Evolutionary conservation across 768 basidiomycete species (phyloP).

Genomic region (Lactarius indigo): DNA sequence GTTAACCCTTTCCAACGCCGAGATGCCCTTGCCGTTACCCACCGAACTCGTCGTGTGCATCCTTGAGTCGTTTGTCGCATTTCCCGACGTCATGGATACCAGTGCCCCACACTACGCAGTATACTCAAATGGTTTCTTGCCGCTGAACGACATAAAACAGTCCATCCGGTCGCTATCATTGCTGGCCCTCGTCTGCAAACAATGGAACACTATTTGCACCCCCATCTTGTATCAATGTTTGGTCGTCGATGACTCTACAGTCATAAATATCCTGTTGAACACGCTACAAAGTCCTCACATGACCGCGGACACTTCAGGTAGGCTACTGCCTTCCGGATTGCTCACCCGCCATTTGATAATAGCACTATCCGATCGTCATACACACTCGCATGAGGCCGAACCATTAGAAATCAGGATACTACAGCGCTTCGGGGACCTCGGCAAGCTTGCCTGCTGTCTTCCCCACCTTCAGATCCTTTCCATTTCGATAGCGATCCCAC

Average conservation of each 20-base stretch:
- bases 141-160: constrained; percentile 7
- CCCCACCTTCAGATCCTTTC: constrained; percentile 16
- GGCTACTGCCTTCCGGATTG: background rate
- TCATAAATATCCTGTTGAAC: background rate
- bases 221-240: constrained; percentile 16
- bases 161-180: background rate
- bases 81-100: constrained; percentile 5
- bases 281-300: constrained; percentile 6
- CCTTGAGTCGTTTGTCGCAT: constrained; percentile 4
- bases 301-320: background rate
- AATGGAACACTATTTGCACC: constrained; percentile 15
- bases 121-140: background rate
- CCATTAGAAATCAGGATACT: constrained; percentile 4
- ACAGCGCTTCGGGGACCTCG: constrained; percentile 16
- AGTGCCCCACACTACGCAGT: background rate
- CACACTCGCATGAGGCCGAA: background rate
- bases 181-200: constrained; percentile 17
- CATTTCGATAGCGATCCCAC: constrained; percentile 13
- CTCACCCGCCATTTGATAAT: constrained; percentile 20
- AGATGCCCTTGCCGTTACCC: constrained; percentile 13
- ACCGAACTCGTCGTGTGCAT: constrained; percentile 10
- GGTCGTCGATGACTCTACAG: constrained; percentile 5
- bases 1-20: background rate
- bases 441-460: constrained; percentile 13
- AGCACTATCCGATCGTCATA: constrained; percentile 11